A percentile compares a stretch with the other conserved stretches of the same genome.
Conservation (phyloP, 1,284 basidiomycete species). For the Cutaneotrichosporon cutaneum region DNA sequence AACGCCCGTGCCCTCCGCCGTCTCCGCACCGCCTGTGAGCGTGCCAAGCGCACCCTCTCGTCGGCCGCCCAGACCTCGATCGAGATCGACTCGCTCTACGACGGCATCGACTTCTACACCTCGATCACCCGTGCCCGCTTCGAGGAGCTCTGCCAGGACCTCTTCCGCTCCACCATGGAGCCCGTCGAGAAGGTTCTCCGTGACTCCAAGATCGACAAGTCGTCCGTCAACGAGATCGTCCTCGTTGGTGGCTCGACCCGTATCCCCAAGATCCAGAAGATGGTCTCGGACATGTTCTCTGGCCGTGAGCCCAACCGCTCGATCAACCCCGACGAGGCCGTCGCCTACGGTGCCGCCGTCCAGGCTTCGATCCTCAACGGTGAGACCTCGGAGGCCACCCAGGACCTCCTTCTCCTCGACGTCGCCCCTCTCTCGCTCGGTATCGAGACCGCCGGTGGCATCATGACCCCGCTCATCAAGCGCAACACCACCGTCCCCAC, state of each 20-base stretch:
- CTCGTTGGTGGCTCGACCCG: conserved; percentile 97
- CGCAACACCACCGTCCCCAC: conserved; percentile 98
- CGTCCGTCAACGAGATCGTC: conserved; percentile 70
- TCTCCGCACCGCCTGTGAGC: conserved; percentile 96
- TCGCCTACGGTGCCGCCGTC: conserved; percentile 95
- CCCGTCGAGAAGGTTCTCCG: conserved; percentile 98
- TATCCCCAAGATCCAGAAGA: conserved; percentile 97
- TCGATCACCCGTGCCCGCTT: conserved; percentile 98
- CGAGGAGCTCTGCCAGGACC: conserved; percentile 95
- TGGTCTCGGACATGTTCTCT: conserved; percentile 98
- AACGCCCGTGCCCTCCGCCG: conserved; percentile 96
- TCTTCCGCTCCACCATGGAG: conserved; percentile 95
- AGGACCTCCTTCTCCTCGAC: conserved; percentile 85
- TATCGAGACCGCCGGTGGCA: conserved; percentile 98
- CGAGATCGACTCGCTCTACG: conserved; percentile 96
- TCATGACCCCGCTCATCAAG: conserved; percentile 88
- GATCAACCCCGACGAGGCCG: conserved; percentile 96
- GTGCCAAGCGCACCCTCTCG: conserved; percentile 97
- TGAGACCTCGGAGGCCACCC: conserved; percentile 62
- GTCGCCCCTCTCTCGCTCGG: conserved; percentile 66
- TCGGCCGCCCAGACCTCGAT: conserved; percentile 95
- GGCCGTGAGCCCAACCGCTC: conserved; percentile 92
- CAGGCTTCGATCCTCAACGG: conserved; percentile 96
- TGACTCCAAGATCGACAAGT: conserved; percentile 90
- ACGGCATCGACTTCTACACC: conserved; percentile 98